Conservation (phyloP, 2,329 filamentous ascomycete species). For the Didymella sp. region DNA sequence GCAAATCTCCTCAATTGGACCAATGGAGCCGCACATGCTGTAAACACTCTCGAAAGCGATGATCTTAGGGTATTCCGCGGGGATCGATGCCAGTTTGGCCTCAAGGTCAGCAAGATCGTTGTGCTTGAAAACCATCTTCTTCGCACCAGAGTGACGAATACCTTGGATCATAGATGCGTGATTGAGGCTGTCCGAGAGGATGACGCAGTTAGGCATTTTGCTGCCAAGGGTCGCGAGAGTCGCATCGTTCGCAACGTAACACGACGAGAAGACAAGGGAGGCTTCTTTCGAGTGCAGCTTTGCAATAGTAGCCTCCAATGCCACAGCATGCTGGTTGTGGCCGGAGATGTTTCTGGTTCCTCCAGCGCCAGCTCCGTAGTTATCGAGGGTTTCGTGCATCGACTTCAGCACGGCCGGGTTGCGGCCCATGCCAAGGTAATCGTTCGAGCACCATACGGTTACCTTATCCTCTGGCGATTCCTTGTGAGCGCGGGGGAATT, state of each 20-base stretch:
- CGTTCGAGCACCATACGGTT: slow-evolving; percentile 98
- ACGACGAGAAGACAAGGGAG: slow-evolving; percentile 93
- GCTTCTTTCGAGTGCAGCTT: slow-evolving; percentile 91
- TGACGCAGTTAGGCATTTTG: slow-evolving; percentile 95
- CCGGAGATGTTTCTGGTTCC: slow-evolving; percentile 98
- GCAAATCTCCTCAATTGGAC: slow-evolving; percentile 93
- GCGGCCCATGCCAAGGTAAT: slow-evolving; percentile 97
- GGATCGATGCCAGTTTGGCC: slow-evolving; percentile 86
- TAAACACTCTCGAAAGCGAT: slow-evolving; percentile 99
- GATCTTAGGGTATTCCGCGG: slow-evolving; percentile 87
- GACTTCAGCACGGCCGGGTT: slow-evolving; percentile 84
- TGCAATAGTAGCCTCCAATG: slow-evolving; percentile 80
- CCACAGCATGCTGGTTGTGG: slow-evolving; percentile 93
- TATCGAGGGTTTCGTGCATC: slow-evolving; percentile 95
- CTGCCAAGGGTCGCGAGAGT: slow-evolving; percentile 96
- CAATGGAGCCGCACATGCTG: slow-evolving; percentile 98
- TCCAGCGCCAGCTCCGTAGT: slow-evolving; percentile 92
- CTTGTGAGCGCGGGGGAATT: slow-evolving; percentile 96
- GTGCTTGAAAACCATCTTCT: slow-evolving; percentile 98
- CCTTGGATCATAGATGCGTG: slow-evolving; percentile 99
- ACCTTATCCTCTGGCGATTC: slow-evolving; percentile 81
- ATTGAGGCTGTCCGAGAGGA: slow-evolving; percentile 96
- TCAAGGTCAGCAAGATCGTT: slow-evolving; percentile 95
- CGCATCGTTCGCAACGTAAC: slow-evolving; percentile 97
- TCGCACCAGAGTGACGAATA: slow-evolving; percentile 94